Conservation (phyloP, 192 early-diverging fungal species). For the Neocallimastix lanati region DNA sequence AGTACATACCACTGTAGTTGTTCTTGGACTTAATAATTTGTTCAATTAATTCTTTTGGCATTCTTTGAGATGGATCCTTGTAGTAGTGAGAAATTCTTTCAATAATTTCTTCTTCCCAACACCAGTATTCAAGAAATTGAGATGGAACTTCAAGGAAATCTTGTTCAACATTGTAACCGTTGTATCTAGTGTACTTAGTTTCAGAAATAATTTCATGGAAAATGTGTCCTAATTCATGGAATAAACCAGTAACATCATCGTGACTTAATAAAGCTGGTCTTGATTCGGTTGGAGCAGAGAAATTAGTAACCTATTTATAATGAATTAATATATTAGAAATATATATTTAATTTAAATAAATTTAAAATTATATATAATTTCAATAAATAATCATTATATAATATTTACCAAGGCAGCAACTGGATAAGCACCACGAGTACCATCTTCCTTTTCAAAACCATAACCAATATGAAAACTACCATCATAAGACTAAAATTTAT, state of each 20-base stretch:
- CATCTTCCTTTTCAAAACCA: conserved; percentile 30
- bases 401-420: conserved; percentile 51
- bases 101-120: conserved; percentile 12
- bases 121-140: conserved; percentile 55
- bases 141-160: conserved; percentile 82
- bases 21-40: conserved; percentile 51
- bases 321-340: too few relatives aligned
- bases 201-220: conserved; percentile 29
- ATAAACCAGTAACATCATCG: conserved; percentile 57
- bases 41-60: conserved; percentile 51
- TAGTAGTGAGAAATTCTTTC: conserved; percentile 42
- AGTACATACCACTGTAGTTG: conserved; percentile 52
- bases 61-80: conserved; percentile 32
- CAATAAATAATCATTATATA: too few relatives aligned
- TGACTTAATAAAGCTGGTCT: conserved; percentile 64
- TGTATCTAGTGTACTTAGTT: conserved; percentile 52
- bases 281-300: too few relatives aligned
- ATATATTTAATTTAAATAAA: too few relatives aligned
- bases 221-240: conserved; percentile 66
- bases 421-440: conserved; percentile 32
- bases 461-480: conserved; percentile 54
- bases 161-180: conserved; percentile 52
- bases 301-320: conserved; percentile 16
- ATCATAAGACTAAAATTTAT: too few relatives aligned
- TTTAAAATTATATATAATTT: too few relatives aligned